Evolutionary conservation across 305 asterid genomes (phyloP), one percentile per base, ranked within the genome.

Genomic region (Solanum aculeatissimum): DNA sequence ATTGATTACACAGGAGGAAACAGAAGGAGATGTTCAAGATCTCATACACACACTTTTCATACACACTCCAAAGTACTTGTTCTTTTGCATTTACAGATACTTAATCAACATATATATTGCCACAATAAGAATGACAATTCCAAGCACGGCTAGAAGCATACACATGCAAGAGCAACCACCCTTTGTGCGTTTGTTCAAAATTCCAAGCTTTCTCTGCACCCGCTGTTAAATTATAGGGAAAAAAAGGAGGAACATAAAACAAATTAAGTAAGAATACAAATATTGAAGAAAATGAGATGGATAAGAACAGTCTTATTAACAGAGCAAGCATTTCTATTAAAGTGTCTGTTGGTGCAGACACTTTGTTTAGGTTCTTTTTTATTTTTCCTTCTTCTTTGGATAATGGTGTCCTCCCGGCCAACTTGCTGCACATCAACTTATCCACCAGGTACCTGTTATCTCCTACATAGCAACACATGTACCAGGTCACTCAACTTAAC

Each of bases 121-220:
- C 4, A 87, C 88, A 57, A 92, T 85, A 90, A 97, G 88, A 63
- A 80, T 78, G 32, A 92, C 88, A 60, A 97, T 94, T 72, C 95
- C 98, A 4, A 95, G 62, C 9, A 92, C 95, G 9, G 97, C 87
- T 35, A 91, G 70, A 65, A 93, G 91, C 89, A 95, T 86, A 88
- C 92, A 80, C 92, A 93, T 75, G 94, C 98, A 97, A 79, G 99
- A 92, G 92, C 98, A 94, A 81, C 98, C 98, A 47, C 97, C 98
- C 91, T 92, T 95, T 1, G 97, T 93, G 83, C 95, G 93, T 85
- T 95, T 95, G 90, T 92, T 97, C 93, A 97, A 84, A 49, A 90
- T 86, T 27, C 97, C 98, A 21, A 97, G 98, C 92, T 89, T 90
- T 93, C 69, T 94, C 88, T 95, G 98, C 71, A 94, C 97, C 65